Percentiles rank a stretch among this genome's conserved stretches.
These are phyloP conservation scores for Annulohypoxylon stygium DNA, from an alignment of 495 filamentous ascomycete species.

Conservation along the genomic window DNA sequence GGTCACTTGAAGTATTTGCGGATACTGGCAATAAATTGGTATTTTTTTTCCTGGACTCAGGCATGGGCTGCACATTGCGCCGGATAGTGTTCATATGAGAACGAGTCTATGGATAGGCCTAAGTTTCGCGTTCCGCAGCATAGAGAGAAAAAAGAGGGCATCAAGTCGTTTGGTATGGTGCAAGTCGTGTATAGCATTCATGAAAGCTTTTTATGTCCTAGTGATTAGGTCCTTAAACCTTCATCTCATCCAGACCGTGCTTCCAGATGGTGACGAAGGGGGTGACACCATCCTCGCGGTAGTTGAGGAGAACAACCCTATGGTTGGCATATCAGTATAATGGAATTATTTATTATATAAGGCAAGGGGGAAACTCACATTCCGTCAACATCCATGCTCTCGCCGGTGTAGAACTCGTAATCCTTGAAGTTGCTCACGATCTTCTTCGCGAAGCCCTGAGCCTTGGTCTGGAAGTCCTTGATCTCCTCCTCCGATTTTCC, in stretches of 20 bases:
- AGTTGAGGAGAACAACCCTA: slow-evolving; percentile 95
- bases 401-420: slow-evolving; percentile 93
- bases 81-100: slow-evolving; percentile 29
- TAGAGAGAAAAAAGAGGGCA: slow-evolving; percentile 36
- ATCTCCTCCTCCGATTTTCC: slow-evolving; percentile 73
- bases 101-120: slow-evolving; percentile 36
- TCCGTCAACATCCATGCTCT: slow-evolving; percentile 90
- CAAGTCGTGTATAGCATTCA: slow-evolving; percentile 35
- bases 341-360: slow-evolving; percentile 12
- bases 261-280: slow-evolving; percentile 95
- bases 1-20: slow-evolving; percentile 10
- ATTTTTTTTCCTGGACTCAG: slow-evolving; percentile 32
- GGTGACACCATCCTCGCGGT: slow-evolving; percentile 94
- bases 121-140: slow-evolving; percentile 19
- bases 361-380: slow-evolving; percentile 69
- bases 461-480: slow-evolving; percentile 81
- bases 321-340: slow-evolving; percentile 53
- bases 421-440: slow-evolving; percentile 89
- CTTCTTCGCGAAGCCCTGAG: slow-evolving; percentile 78
- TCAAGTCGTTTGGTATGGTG: slow-evolving; percentile 39
- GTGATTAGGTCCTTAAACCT: slow-evolving; percentile 76
- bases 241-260: slow-evolving; percentile 88
- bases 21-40: slow-evolving; percentile 20
- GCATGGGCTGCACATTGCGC: slow-evolving; percentile 32
- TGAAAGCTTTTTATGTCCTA: slow-evolving; percentile 21